Conservation (phyloP, 2,329 filamentous ascomycete species). For the Zymoseptoria tritici region DNA sequence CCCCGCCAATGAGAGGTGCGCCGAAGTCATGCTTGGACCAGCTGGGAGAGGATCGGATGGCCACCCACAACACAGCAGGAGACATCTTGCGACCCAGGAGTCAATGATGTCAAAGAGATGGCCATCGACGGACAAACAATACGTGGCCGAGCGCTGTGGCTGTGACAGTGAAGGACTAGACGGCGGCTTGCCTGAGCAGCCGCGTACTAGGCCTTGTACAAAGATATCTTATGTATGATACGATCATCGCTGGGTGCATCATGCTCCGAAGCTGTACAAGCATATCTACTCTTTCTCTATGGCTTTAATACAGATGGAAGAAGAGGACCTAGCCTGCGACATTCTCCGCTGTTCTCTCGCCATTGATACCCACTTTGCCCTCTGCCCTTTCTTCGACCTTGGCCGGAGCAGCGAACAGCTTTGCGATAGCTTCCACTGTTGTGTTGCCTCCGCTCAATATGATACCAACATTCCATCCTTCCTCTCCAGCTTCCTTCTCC, state of each 20-base stretch:
- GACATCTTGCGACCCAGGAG: neutral
- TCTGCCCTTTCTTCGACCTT: slow-evolving; percentile 33
- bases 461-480: slow-evolving; percentile 64
- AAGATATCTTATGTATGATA: neutral
- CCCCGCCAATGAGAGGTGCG: neutral
- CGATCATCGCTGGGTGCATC: neutral
- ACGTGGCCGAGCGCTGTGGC: neutral
- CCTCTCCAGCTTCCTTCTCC: slow-evolving; percentile 59
- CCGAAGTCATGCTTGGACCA: neutral
- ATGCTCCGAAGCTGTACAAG: neutral
- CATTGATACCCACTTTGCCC: slow-evolving; percentile 34
- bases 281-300: neutral
- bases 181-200: neutral
- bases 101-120: neutral
- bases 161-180: neutral
- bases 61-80: neutral
- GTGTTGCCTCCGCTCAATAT: slow-evolving; percentile 60
- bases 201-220: neutral
- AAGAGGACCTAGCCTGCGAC: slow-evolving; percentile 26
- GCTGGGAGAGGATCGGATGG: neutral
- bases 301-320: neutral
- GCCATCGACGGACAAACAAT: neutral
- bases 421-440: slow-evolving; percentile 52
- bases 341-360: slow-evolving; percentile 39
- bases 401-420: slow-evolving; percentile 40